A percentile compares a stretch with the other conserved stretches of the same genome.
phyloP scores from a whole-genome alignment of 495 filamentous ascomycete species.

The Pseudomonodictys pantanalensis region DNA sequence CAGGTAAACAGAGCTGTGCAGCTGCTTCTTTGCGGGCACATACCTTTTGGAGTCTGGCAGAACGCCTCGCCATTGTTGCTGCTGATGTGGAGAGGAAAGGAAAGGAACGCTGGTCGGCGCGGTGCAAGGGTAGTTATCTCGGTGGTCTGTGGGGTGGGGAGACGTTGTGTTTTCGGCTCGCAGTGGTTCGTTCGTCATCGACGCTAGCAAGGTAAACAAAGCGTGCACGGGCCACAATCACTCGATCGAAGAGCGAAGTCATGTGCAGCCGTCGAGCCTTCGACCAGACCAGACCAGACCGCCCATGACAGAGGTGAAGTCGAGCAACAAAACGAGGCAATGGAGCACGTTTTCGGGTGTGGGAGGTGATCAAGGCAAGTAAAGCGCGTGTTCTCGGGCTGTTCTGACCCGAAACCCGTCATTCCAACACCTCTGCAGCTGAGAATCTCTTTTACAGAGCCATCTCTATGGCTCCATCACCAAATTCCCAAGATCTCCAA shows the following conservation, averaged over 20 bases:
- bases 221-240: background rate
- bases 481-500: no score
- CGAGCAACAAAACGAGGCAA: no score
- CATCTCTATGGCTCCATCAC: no score
- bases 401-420: no score
- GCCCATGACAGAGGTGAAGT: no score
- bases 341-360: no score
- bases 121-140: background rate
- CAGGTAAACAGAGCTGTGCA: constrained; percentile 4
- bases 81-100: background rate
- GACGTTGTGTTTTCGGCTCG: background rate
- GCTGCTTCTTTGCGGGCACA: background rate
- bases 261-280: no score
- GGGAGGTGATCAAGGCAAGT: no score
- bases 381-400: no score
- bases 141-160: background rate
- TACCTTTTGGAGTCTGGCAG: constrained; percentile 25
- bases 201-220: background rate
- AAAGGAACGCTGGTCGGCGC: background rate
- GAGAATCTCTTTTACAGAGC: no score
- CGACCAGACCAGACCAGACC: no score
- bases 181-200: background rate
- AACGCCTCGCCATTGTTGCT: constrained; percentile 19
- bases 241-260: background rate
- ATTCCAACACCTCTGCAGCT: no score